These are phyloP conservation scores for Mantamonas sphyraenae DNA, from an alignment of 78 protist species.

Conservation along the genomic window DNA sequence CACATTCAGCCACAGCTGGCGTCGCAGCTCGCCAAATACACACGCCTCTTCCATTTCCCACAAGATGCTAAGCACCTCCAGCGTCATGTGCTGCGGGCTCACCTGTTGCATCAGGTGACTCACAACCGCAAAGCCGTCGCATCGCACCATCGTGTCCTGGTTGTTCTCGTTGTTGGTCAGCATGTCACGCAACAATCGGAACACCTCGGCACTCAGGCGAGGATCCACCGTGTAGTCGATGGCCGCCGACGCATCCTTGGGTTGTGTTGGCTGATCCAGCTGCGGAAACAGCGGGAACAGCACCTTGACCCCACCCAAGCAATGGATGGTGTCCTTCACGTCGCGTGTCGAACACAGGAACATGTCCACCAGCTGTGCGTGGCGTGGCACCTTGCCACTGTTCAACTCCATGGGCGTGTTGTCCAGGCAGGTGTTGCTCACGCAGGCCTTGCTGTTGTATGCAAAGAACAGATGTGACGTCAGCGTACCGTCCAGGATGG, in stretches of 20 bases:
- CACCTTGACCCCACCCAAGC: slow-evolving; percentile 17
- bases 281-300: neutral
- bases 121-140: neutral
- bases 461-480: neutral
- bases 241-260: neutral
- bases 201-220: neutral
- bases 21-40: neutral
- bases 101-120: neutral
- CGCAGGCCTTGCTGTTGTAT: slow-evolving; percentile 6
- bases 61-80: neutral
- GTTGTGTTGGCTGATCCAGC: neutral
- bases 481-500: slow-evolving; percentile 7
- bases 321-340: neutral
- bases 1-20: neutral
- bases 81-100: neutral
- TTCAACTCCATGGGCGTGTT: too few species aligned
- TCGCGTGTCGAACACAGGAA: neutral
- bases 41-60: too few species aligned
- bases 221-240: neutral
- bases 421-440: too few species aligned
- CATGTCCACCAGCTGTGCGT: neutral
- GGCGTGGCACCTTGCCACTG: neutral
- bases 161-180: neutral
- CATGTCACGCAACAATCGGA: neutral
- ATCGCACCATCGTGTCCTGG: neutral